Percentiles rank a stretch among this genome's conserved stretches.
These are phyloP conservation scores for Penicillium sp. DNA, from an alignment of 2,329 filamentous ascomycete genomes.

Conservation along the genomic window DNA sequence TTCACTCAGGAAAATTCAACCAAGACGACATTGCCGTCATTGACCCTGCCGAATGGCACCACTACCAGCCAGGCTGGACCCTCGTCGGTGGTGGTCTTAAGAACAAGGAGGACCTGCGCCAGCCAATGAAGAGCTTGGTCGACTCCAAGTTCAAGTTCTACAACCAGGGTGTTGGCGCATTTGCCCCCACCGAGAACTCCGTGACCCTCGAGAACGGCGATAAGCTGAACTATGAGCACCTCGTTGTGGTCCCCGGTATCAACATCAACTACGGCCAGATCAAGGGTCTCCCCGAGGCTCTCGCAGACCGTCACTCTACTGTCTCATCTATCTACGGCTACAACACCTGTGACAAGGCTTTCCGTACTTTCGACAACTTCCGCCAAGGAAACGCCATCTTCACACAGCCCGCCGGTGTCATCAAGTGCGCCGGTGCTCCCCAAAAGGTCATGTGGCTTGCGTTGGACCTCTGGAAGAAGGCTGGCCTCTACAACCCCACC, in stretches of 20 bases:
- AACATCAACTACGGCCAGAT: slow-evolving; percentile 54
- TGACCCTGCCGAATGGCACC: slow-evolving; percentile 64
- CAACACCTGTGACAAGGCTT: slow-evolving; percentile 58
- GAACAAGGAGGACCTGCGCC: slow-evolving; percentile 59
- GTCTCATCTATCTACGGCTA: slow-evolving; percentile 63
- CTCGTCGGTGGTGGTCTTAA: slow-evolving; percentile 68
- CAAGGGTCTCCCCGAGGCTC: slow-evolving; percentile 60
- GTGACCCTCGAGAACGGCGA: slow-evolving; percentile 59
- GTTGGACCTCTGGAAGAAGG: slow-evolving; percentile 59
- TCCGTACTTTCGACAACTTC: slow-evolving; percentile 51
- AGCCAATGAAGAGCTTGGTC: slow-evolving; percentile 54
- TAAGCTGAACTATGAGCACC: slow-evolving; percentile 63
- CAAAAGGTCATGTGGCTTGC: slow-evolving; percentile 67
- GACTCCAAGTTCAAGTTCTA: slow-evolving; percentile 66
- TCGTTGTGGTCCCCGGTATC: slow-evolving; percentile 64
- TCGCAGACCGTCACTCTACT: slow-evolving; percentile 49
- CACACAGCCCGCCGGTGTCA: slow-evolving; percentile 59
- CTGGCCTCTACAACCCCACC: slow-evolving; percentile 52
- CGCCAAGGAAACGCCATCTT: slow-evolving; percentile 58
- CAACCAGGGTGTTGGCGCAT: slow-evolving; percentile 51
- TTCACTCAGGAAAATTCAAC: slow-evolving; percentile 59
- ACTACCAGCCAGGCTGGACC: slow-evolving; percentile 72
- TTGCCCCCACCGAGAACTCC: slow-evolving; percentile 59
- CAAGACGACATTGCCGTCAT: slow-evolving; percentile 65
- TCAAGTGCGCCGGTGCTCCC: slow-evolving; percentile 65